A percentile compares a stretch with the other conserved stretches of the same genome.
phyloP scores from a whole-genome alignment of 2,329 filamentous ascomycete genomes.

The Elsinoe perseae region DNA sequence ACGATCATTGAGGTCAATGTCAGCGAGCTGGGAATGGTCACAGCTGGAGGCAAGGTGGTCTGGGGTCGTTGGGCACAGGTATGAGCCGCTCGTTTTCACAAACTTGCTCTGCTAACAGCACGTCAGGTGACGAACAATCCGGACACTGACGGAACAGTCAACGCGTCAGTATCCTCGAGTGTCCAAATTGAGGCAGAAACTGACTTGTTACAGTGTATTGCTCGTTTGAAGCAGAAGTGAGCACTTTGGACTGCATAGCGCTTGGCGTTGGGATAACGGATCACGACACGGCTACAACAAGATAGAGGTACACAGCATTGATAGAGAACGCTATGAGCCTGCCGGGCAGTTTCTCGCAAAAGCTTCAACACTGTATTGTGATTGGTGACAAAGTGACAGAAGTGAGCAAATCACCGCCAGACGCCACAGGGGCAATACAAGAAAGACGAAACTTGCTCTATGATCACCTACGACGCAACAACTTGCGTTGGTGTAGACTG shows the following conservation, averaged over 20 bases:
- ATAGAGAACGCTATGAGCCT: not conserved
- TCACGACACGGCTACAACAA: not conserved
- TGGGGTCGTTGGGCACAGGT: slow-evolving; percentile 82
- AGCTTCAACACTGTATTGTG: no score
- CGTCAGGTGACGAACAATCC: not conserved
- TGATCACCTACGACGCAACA: no score
- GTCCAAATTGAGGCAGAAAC: slow-evolving; percentile 36
- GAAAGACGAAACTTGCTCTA: no score
- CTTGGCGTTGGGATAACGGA: slow-evolving; percentile 10
- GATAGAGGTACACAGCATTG: not conserved
- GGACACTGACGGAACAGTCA: not conserved
- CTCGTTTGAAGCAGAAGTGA: slow-evolving; percentile 18
- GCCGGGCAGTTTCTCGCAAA: not conserved
- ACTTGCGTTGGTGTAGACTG: no score
- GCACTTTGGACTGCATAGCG: slow-evolving; percentile 19
- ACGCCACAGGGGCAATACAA: no score
- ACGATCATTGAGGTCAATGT: slow-evolving; percentile 89
- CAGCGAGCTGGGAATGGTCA: slow-evolving; percentile 81
- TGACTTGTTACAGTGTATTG: slow-evolving; percentile 27
- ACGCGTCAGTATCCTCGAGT: not conserved
- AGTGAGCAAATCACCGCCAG: no score
- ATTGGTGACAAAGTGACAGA: no score
- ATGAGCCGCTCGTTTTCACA: not conserved
- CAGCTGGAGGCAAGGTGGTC: slow-evolving; percentile 83
- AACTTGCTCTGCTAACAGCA: not conserved